phyloP scores from a whole-genome alignment of 805 yeast species.

The Debaryomyces tyrocola region DNA sequence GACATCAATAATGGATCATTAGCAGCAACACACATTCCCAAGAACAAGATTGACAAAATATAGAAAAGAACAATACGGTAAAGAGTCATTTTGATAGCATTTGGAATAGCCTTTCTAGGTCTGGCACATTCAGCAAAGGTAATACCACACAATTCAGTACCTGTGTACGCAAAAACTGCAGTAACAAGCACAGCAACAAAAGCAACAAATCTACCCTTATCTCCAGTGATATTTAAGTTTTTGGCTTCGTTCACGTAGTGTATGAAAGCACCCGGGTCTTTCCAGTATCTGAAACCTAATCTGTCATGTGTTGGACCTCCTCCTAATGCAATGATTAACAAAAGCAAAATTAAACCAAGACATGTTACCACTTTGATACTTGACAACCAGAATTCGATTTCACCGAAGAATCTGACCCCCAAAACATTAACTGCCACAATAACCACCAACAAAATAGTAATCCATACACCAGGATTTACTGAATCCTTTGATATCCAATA shows the following conservation, averaged over 20 bases:
- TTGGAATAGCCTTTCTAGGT: slow-evolving; percentile 67
- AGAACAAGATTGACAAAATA: slow-evolving; percentile 56
- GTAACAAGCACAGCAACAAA: slow-evolving; percentile 62
- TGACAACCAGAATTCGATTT: slow-evolving; percentile 64
- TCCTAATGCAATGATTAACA: slow-evolving; percentile 68
- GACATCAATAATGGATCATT: slow-evolving; percentile 50
- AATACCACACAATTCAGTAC: slow-evolving; percentile 69
- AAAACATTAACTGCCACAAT: slow-evolving; percentile 43
- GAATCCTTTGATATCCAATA: slow-evolving; percentile 50
- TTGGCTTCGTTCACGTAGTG: slow-evolving; percentile 46
- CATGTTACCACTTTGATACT: slow-evolving; percentile 63
- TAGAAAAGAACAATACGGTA: slow-evolving; percentile 69
- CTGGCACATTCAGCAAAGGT: slow-evolving; percentile 72
- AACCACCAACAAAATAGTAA: slow-evolving; percentile 46
- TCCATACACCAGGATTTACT: slow-evolving; percentile 60
- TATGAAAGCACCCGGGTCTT: slow-evolving; percentile 62
- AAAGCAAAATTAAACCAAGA: slow-evolving; percentile 62
- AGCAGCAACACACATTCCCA: slow-evolving; percentile 69
- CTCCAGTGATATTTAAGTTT: slow-evolving; percentile 36
- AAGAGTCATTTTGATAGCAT: slow-evolving; percentile 67
- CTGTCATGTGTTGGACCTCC: slow-evolving; percentile 78
- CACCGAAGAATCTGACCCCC: slow-evolving; percentile 54
- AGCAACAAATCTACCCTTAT: slow-evolving; percentile 58
- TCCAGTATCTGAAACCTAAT: slow-evolving; percentile 71
- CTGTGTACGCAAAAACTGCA: slow-evolving; percentile 70